Base-by-base conservation (phyloP, 192 early-diverging fungal genomes). In the Coemansia sp. region DNA sequence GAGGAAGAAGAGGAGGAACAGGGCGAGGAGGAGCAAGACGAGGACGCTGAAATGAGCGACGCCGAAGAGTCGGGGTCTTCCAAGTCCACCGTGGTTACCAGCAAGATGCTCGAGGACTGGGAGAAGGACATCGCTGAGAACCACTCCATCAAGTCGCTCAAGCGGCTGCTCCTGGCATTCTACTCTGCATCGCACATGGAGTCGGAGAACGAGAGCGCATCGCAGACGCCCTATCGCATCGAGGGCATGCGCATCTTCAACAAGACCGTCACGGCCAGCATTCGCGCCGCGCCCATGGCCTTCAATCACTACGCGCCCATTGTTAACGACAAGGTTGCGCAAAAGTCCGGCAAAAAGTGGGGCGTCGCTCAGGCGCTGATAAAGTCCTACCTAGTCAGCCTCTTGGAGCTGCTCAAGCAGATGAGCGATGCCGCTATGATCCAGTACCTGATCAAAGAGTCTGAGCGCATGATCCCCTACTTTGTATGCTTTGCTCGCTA, bases 371-470 rank as follows among this genome's bases (percentile, higher is more conserved):
- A 91, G 49, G 86, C 91, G 37, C 74, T 93, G 20, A 86, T 94
- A 70, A 95, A 96, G 74, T 93, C 94, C 2, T 98, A 91, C 67
- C 66, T 96, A 10, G 77, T 84, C 54, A 93, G 87, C 56, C 65
- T 93, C 2, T 64, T 96, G 19, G 84, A 89, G 75, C 79, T 98
- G 60, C 72, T 96, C 62, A 86, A 85, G 65, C 88, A 92, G 63
- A 87, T 96, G 82, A 93, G 96, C 42, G 94, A 96, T 58, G 60
- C 87, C 39, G 87, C 87, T 47, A 94, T 98, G 89, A 82, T 93
- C 39, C 89, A 89, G 68, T 93, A 94, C 73, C 81, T 95, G 22
- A 74, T 97, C 45, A 89, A 92, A 59, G 90, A 97, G 71, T 88
- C 90, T 14, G 91, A 95, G 73, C 86, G 88, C 49, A 74, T 83